phyloP scores from a whole-genome alignment of 1,284 basidiomycete genomes.

The Mycena citricolor region DNA sequence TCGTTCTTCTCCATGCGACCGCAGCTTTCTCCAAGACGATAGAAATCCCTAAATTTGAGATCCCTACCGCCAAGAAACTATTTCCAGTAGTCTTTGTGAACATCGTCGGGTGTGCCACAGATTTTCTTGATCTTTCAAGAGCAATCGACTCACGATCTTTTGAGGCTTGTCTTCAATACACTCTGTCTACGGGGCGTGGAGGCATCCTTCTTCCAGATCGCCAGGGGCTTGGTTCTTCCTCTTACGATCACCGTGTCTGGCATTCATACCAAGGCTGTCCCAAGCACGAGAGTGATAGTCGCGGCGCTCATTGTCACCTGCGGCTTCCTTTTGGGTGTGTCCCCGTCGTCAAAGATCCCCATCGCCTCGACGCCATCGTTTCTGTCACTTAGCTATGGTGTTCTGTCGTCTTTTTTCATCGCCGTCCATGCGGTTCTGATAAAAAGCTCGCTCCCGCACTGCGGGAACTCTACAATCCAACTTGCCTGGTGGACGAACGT shows the following conservation, averaged over 20 bases:
- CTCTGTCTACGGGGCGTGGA: conserved; percentile 74
- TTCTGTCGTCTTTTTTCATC: conserved; percentile 70
- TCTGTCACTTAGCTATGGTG: conserved; percentile 63
- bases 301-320: conserved; percentile 58
- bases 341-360: conserved; percentile 46
- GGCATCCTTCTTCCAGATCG: conserved; percentile 79
- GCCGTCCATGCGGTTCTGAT: conserved; percentile 74
- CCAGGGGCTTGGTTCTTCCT: conserved; percentile 73
- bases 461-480: conserved; percentile 67
- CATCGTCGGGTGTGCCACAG: conserved; percentile 43
- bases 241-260: conserved; percentile 70
- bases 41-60: conserved; percentile 55
- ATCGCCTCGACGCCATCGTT: conserved; percentile 45
- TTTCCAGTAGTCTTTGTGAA: conserved; percentile 65
- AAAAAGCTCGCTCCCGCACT: conserved; percentile 64
- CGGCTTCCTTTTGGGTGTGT: conserved; percentile 66
- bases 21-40: conserved; percentile 48
- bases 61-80: conserved; percentile 54
- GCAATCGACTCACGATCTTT: neutral
- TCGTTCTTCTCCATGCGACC: conserved; percentile 57
- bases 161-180: conserved; percentile 70
- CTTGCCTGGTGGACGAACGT: conserved; percentile 77
- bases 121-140: neutral
- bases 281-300: conserved; percentile 47
- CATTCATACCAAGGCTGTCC: conserved; percentile 45